Conservation (phyloP, 139 green algal genomes). For the Volvox africanus region DNA sequence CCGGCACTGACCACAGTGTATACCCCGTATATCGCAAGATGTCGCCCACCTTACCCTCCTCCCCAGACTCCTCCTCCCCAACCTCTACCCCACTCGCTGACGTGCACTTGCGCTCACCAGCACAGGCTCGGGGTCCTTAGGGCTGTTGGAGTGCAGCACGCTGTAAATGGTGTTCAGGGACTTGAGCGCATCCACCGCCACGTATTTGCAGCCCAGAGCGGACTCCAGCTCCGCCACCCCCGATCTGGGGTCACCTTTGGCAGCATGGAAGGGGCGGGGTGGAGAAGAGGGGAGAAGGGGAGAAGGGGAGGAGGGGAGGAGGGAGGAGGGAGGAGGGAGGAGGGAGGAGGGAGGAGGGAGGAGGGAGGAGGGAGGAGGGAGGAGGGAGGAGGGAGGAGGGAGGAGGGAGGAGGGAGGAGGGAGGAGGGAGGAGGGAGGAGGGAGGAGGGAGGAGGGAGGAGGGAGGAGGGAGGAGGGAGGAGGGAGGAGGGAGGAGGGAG, state of each 20-base stretch:
- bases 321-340: not conserved
- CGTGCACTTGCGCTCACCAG: conserved; percentile 12
- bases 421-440: not conserved
- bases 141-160: conserved; percentile 47
- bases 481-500: not conserved
- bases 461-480: not conserved
- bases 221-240: conserved; percentile 69
- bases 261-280: not conserved
- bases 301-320: not conserved
- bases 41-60: not conserved
- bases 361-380: not conserved
- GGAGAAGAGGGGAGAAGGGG: not conserved
- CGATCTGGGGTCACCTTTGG: not conserved
- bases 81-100: not conserved
- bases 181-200: conserved; percentile 65
- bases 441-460: not conserved
- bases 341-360: not conserved
- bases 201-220: conserved; percentile 78
- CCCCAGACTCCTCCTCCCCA: too few relatives aligned
- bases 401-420: not conserved
- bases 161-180: conserved; percentile 69
- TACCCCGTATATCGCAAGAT: not conserved
- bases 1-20: too few relatives aligned
- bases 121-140: conserved; percentile 26
- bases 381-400: not conserved